These are phyloP conservation scores for Infundibulicybe gibba DNA, from an alignment of 768 basidiomycete genomes.

Conservation along the genomic window DNA sequence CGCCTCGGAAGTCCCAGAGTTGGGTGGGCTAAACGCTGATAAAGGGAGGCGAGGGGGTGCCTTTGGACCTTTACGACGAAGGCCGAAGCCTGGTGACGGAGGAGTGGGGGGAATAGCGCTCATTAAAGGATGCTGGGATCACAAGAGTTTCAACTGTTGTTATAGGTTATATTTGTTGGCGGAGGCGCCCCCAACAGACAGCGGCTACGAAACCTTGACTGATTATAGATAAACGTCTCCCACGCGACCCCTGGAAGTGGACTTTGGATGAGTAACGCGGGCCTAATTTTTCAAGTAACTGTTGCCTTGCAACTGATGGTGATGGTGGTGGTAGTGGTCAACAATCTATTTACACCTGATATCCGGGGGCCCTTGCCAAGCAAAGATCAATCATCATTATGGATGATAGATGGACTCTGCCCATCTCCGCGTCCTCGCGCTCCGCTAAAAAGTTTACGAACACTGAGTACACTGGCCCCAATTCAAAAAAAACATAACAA, in stretches of 20 bases:
- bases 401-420: neutral
- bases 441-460: no score
- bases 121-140: constrained; percentile 1
- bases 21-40: constrained; percentile 74
- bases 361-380: no score
- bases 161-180: neutral
- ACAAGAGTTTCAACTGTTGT: neutral
- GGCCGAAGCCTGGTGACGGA: constrained; percentile 37
- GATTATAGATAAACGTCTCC: no score
- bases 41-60: constrained; percentile 68
- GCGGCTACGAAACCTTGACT: neutral
- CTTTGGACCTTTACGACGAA: constrained; percentile 61
- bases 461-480: no score
- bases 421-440: neutral
- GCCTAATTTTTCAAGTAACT: no score
- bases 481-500: no score
- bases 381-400: neutral
- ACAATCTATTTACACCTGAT: no score
- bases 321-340: no score
- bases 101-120: constrained; percentile 18
- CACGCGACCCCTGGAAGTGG: no score
- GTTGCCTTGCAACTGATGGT: no score
- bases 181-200: neutral
- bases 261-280: no score
- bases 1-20: constrained; percentile 58